phyloP scores from a whole-genome alignment of 352 stramenopile species.

The Phytophthora fragariae region DNA sequence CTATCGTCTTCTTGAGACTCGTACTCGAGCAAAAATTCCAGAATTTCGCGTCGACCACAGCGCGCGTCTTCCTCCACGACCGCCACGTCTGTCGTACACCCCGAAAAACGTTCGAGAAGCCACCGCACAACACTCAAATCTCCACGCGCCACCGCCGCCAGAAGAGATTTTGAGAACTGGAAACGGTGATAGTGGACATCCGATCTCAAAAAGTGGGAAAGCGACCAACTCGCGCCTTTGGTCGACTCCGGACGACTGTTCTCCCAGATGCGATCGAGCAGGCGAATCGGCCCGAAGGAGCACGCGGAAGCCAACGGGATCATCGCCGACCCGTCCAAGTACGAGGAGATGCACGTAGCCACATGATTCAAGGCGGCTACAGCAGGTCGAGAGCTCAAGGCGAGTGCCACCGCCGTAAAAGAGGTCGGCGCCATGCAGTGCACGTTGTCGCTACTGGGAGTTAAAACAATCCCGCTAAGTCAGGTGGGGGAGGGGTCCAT shows the following conservation, averaged over 20 bases:
- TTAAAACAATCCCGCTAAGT: too few species aligned
- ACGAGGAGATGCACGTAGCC: slow-evolving; percentile 16
- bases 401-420: slow-evolving; percentile 5
- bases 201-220: slow-evolving; percentile 10
- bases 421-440: not conserved
- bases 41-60: slow-evolving; percentile 15
- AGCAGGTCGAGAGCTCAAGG: slow-evolving; percentile 7
- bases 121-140: slow-evolving; percentile 23
- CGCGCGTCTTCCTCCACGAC: slow-evolving; percentile 27
- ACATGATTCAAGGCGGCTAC: slow-evolving; percentile 17
- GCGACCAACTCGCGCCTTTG: slow-evolving; percentile 14
- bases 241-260: slow-evolving; percentile 2
- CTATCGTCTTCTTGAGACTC: not conserved
- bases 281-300: slow-evolving; percentile 8
- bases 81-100: slow-evolving; percentile 15
- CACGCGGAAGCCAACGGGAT: slow-evolving; percentile 20
- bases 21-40: slow-evolving; percentile 23
- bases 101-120: slow-evolving; percentile 20
- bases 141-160: slow-evolving; percentile 1
- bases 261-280: slow-evolving; percentile 33
- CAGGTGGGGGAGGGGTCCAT: too few species aligned
- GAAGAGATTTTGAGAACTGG: slow-evolving; percentile 25
- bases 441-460: too few species aligned
- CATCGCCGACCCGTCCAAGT: slow-evolving; percentile 21
- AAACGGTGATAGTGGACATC: slow-evolving; percentile 24